A percentile compares a stretch with the other conserved stretches of the same genome.
These are phyloP conservation scores for Xylaria sp. DNA, from an alignment of 2,329 filamentous ascomycete species.

Conservation along the genomic window DNA sequence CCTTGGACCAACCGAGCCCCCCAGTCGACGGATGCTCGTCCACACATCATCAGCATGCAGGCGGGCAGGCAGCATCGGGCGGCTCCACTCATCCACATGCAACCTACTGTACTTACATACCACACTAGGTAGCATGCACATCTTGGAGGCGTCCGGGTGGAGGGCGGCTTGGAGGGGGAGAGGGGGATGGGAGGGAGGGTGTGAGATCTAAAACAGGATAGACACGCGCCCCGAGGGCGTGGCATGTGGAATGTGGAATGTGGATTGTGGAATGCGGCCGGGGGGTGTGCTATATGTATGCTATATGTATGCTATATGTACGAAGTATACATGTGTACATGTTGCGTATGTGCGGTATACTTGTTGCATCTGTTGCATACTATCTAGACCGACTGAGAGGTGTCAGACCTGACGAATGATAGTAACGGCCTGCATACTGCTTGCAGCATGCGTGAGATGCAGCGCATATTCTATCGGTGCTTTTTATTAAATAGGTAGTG, in stretches of 20 bases:
- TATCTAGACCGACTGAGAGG: conserved; percentile 38
- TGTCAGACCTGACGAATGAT: conserved; percentile 41
- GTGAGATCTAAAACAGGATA: conserved; percentile 41
- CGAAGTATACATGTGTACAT: too few relatives aligned
- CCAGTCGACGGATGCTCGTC: conserved; percentile 33
- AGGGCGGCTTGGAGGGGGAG: conserved; percentile 23
- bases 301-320: too few relatives aligned
- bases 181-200: conserved; percentile 27
- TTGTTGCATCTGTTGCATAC: too few relatives aligned
- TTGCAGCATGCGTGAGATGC: conserved; percentile 51
- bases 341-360: too few relatives aligned
- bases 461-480: conserved; percentile 42
- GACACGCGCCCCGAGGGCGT: conserved; percentile 29
- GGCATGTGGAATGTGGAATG: conserved; percentile 21
- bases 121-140: conserved; percentile 15
- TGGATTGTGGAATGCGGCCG: conserved; percentile 12
- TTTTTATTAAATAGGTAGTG: conserved; percentile 20
- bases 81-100: conserved; percentile 34
- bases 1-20: conserved; percentile 20
- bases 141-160: conserved; percentile 39
- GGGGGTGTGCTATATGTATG: too few relatives aligned
- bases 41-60: conserved; percentile 35
- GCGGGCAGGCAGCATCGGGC: conserved; percentile 36
- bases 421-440: conserved; percentile 46
- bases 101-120: not conserved